Base-by-base conservation (phyloP, 2,329 filamentous ascomycete species). In the Penicillium sclerotigenum region DNA sequence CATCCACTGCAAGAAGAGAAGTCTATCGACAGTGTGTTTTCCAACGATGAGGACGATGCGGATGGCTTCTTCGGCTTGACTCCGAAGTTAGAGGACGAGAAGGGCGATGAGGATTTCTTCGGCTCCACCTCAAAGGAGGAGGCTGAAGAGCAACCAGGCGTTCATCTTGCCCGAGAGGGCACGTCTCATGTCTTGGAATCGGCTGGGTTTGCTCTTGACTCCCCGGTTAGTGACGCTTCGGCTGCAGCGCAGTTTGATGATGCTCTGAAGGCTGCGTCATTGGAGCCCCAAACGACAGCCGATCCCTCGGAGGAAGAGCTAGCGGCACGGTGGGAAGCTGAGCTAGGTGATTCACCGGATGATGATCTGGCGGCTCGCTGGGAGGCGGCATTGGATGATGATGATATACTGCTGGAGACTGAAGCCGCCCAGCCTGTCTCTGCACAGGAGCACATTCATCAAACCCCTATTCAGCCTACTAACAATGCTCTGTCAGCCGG, bases 341-440 rank as follows among this genome's bases (percentile, higher is more conserved):
- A 90, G 41, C 83, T 97, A 65, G 90, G 79, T 14, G 88, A 89
- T 47, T 55, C 63, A 3, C 60, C 64, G 3, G 74, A 82, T 18
- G 82, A 87, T 43, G 89, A 93, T 66, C 74, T 94, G 41, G 87
- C 88, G 88, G 92, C 61, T 85, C 91, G 58, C 69, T 82, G 71
- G 63, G 69, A 83, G 49, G 76, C 78, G 18, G 78, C 77, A 45
- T 79, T 85, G 14, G 67, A 71, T 46, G 86, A 89, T 43, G 92
- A 92, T 63, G 92, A 96, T 70, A 88, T 97, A 58, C 77, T 97
- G 10, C 87, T 96, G 7, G 91, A 92, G 55, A 80, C 81, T 4
- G 79, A 79, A 52, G 55, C 65, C 58, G 56, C 68, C 59, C 58
- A 72, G 65, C 38, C 57, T 29, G 43, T 59, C 29, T 51, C 58